These are phyloP conservation scores for Candida orba DNA, from an alignment of 805 yeast species.

Conservation along the genomic window DNA sequence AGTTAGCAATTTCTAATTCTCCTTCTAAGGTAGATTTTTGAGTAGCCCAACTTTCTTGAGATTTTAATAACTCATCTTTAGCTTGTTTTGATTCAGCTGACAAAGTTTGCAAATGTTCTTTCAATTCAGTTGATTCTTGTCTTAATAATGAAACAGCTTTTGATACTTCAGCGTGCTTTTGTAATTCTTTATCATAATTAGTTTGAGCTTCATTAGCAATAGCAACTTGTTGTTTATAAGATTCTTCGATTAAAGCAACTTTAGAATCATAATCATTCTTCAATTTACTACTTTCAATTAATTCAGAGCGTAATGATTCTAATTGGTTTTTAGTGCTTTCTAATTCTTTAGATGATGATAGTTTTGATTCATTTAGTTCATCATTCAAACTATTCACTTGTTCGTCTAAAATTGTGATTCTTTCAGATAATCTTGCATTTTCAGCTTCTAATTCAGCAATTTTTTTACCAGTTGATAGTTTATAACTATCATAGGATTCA, in stretches of 20 bases:
- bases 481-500: constrained; percentile 43
- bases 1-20: constrained; percentile 38
- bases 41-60: constrained; percentile 39
- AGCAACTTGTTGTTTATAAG: constrained; percentile 37
- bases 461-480: constrained; percentile 18
- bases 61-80: constrained; percentile 25
- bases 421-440: constrained; percentile 16
- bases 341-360: constrained; percentile 18
- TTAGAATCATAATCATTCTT: constrained; percentile 26
- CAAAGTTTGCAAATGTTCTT: constrained; percentile 21
- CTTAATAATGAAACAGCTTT: constrained; percentile 34
- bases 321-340: constrained; percentile 13
- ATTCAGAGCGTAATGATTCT: constrained; percentile 15
- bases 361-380: constrained; percentile 25
- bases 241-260: constrained; percentile 26
- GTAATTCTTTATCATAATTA: constrained; percentile 49
- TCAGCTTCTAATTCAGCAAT: constrained; percentile 17
- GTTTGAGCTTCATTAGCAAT: constrained; percentile 43
- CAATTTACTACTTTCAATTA: constrained; percentile 19
- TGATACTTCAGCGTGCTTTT: constrained; percentile 46
- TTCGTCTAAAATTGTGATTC: constrained; percentile 23
- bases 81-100: constrained; percentile 25
- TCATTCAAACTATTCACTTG: constrained; percentile 25
- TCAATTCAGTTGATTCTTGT: constrained; percentile 27
- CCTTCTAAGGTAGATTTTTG: constrained; percentile 37